phyloP scores from a whole-genome alignment of 2,329 filamentous ascomycete genomes.

The Biscogniauxia marginata region DNA sequence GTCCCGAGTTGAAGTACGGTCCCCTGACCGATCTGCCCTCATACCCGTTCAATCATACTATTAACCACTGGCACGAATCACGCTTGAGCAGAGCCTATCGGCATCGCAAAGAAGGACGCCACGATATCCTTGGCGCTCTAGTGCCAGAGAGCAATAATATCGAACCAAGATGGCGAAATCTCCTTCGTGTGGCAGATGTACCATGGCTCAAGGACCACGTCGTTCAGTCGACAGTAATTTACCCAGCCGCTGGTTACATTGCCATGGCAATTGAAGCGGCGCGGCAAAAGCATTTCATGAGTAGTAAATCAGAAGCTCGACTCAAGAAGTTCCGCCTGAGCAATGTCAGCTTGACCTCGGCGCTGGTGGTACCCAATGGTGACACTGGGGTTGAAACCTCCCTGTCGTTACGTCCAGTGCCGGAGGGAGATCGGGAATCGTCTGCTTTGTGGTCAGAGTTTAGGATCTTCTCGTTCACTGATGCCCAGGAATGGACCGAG shows the following conservation, averaged over 20 bases:
- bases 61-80: slow-evolving; percentile 1
- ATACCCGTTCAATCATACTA: slow-evolving; percentile 30
- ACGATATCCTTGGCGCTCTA: slow-evolving; percentile 3
- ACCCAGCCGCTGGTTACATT: slow-evolving; percentile 4
- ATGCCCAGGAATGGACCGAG: neutral
- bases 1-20: neutral
- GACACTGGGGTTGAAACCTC: slow-evolving; percentile 1
- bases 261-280: slow-evolving; percentile 4
- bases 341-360: neutral
- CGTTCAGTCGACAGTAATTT: slow-evolving; percentile 1
- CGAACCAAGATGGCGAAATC: slow-evolving; percentile 4
- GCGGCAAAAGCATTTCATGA: neutral
- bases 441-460: slow-evolving; percentile 3
- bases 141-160: slow-evolving; percentile 1
- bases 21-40: neutral
- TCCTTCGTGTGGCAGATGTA: slow-evolving; percentile 3
- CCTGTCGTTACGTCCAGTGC: slow-evolving; percentile 1
- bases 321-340: neutral
- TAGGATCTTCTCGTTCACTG: slow-evolving; percentile 2
- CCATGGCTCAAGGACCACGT: slow-evolving; percentile 7
- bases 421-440: neutral
- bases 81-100: slow-evolving; percentile 1
- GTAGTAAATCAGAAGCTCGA: neutral
- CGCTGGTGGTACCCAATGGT: slow-evolving; percentile 1
- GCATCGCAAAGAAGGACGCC: neutral